phyloP scores from a whole-genome alignment of 108 stramenopile species.

The Stephanodiscus minutulus region DNA sequence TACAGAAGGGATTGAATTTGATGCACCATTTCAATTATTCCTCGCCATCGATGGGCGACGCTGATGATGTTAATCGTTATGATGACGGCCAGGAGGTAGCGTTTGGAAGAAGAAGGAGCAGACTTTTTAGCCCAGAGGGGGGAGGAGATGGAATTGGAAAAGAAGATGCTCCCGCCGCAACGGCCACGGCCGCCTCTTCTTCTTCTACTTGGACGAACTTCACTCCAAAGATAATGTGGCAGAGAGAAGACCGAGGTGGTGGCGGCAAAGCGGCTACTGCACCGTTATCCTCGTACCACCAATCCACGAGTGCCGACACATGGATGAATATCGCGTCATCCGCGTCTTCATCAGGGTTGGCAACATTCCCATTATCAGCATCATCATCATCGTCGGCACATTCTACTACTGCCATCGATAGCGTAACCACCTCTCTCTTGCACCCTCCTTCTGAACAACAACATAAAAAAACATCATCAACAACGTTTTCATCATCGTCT shows the following conservation, averaged over 20 bases:
- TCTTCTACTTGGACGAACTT: background rate
- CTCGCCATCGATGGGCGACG: slow-evolving; percentile 4
- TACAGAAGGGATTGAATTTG: slow-evolving; percentile 4
- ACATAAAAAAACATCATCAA: background rate
- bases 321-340: background rate
- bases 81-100: background rate
- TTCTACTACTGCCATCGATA: background rate
- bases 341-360: background rate
- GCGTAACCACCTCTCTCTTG: background rate
- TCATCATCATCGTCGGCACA: background rate
- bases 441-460: background rate
- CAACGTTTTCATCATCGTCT: background rate
- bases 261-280: background rate
- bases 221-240: background rate
- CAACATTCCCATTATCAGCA: background rate
- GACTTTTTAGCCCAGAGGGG: background rate
- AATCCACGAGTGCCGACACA: background rate
- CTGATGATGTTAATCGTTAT: background rate
- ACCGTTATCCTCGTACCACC: background rate
- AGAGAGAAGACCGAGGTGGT: background rate
- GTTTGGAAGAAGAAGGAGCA: background rate
- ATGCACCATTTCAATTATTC: slow-evolving; percentile 10
- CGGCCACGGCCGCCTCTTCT: background rate
- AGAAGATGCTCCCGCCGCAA: background rate
- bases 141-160: background rate